These are phyloP conservation scores for Stachybotrys echinatus DNA, from an alignment of 2,329 filamentous ascomycete species.

Conservation along the genomic window DNA sequence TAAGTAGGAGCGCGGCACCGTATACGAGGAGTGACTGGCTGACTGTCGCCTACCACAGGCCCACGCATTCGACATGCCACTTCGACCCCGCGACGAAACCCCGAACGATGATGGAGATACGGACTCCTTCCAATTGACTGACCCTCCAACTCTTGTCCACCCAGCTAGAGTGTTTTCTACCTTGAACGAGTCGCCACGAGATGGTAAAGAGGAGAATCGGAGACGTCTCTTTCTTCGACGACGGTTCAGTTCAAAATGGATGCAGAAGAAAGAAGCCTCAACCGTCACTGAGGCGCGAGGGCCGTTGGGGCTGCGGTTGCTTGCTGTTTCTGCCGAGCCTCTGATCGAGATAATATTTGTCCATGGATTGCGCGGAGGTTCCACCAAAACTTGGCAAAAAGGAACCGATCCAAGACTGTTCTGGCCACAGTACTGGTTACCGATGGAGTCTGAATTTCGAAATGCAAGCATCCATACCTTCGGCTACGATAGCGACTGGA, in stretches of 20 bases:
- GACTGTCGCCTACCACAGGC: no score
- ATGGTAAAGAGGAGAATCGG: not conserved
- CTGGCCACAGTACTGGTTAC: conserved; percentile 35
- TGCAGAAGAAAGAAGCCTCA: not conserved
- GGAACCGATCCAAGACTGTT: conserved; percentile 21
- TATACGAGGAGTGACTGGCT: no score
- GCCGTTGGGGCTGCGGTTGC: conserved; percentile 16
- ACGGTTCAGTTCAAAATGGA: not conserved
- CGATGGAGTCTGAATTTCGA: conserved; percentile 20
- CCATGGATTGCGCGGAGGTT: conserved; percentile 34
- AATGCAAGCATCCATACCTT: conserved; percentile 22
- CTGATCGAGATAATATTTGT: conserved; percentile 34
- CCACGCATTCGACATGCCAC: no score
- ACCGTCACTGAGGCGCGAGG: conserved; percentile 8
- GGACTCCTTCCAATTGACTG: not conserved
- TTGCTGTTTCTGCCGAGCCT: conserved; percentile 20
- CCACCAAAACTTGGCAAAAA: conserved; percentile 34
- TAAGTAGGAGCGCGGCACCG: no score
- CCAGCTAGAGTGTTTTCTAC: not conserved
- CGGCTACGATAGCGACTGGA: conserved; percentile 25
- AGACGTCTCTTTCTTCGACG: not conserved
- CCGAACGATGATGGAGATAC: no score
- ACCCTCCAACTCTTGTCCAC: not conserved
- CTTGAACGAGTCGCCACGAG: not conserved
- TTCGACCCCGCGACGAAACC: no score